These are phyloP conservation scores for Hygrocybe punicea DNA, from an alignment of 768 basidiomycete species.

Conservation along the genomic window DNA sequence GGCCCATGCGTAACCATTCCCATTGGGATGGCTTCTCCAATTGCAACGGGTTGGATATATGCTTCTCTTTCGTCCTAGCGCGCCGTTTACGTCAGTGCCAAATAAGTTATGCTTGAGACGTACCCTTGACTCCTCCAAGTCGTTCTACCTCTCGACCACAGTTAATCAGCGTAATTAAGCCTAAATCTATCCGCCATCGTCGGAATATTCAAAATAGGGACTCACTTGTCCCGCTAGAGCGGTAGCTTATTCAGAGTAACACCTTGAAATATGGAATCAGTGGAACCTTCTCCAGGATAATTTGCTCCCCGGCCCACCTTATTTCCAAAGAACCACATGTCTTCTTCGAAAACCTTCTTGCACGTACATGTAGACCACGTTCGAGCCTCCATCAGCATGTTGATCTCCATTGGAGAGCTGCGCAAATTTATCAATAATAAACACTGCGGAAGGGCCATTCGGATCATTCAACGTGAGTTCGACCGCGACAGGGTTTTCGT, in stretches of 20 bases:
- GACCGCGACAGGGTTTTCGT: slow-evolving; percentile 79
- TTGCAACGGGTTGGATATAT: slow-evolving; percentile 65
- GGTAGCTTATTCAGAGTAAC: slow-evolving; percentile 85
- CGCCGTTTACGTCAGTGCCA: slow-evolving; percentile 10
- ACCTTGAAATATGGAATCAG: slow-evolving; percentile 53
- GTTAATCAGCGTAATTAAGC: slow-evolving; percentile 79
- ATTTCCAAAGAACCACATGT: slow-evolving; percentile 92
- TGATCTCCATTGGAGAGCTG: slow-evolving; percentile 60
- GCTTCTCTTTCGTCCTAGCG: slow-evolving; percentile 59
- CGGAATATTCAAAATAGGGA: background rate
- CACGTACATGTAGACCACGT: slow-evolving; percentile 88
- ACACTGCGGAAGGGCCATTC: slow-evolving; percentile 67
- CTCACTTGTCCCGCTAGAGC: slow-evolving; percentile 89
- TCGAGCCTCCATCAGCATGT: slow-evolving; percentile 45
- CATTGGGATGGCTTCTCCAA: slow-evolving; percentile 59
- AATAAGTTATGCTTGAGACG: background rate
- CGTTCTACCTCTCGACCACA: slow-evolving; percentile 78
- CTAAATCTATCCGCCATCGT: slow-evolving; percentile 7
- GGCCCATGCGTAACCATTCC: slow-evolving; percentile 44
- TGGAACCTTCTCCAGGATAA: slow-evolving; percentile 13
- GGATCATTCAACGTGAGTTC: slow-evolving; percentile 84
- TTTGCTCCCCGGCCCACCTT: slow-evolving; percentile 47
- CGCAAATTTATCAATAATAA: no score
- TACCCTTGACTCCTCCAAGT: slow-evolving; percentile 50
- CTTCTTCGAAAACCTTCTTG: slow-evolving; percentile 95